Evolutionary conservation across 2,329 filamentous ascomycete genomes (phyloP).

Genomic region (Diaporthe nobilis): DNA sequence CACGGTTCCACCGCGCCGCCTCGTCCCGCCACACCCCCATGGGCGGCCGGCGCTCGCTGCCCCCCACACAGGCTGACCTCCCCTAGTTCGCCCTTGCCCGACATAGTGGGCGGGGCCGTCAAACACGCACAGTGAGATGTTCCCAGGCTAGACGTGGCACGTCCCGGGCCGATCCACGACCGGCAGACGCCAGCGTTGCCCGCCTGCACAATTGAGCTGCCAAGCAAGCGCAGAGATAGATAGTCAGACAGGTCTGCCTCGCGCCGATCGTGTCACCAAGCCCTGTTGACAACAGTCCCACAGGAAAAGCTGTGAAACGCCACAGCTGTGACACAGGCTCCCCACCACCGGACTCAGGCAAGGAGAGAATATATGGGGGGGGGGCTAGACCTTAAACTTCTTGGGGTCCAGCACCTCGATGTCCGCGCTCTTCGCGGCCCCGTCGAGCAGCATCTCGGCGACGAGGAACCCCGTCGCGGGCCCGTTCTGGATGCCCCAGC

Average conservation of each 20-base stretch:
- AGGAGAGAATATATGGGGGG: background rate
- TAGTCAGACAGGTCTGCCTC: background rate
- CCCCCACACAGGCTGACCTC: slow-evolving; percentile 6
- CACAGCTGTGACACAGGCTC: background rate
- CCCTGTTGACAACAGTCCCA: background rate
- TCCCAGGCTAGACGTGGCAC: background rate
- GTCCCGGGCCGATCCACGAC: background rate
- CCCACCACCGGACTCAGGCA: background rate
- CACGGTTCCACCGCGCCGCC: slow-evolving; percentile 23
- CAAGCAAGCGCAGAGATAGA: background rate
- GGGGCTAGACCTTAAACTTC: slow-evolving; percentile 66
- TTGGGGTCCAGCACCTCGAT: slow-evolving; percentile 77
- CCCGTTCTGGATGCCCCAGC: slow-evolving; percentile 98
- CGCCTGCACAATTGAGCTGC: background rate
- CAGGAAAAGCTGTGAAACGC: background rate
- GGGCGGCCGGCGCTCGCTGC: background rate
- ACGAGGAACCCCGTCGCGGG: slow-evolving; percentile 88
- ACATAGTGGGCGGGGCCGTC: background rate
- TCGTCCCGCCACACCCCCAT: background rate
- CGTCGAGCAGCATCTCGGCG: slow-evolving; percentile 84
- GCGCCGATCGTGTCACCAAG: background rate
- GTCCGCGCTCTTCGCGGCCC: slow-evolving; percentile 76
- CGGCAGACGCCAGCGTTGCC: background rate
- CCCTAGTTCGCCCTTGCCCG: background rate
- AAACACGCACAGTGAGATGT: slow-evolving; percentile 3